These are phyloP conservation scores for Solanum ossicruentum DNA, from an alignment of 257 asterid species.

Conservation along the genomic window DNA sequence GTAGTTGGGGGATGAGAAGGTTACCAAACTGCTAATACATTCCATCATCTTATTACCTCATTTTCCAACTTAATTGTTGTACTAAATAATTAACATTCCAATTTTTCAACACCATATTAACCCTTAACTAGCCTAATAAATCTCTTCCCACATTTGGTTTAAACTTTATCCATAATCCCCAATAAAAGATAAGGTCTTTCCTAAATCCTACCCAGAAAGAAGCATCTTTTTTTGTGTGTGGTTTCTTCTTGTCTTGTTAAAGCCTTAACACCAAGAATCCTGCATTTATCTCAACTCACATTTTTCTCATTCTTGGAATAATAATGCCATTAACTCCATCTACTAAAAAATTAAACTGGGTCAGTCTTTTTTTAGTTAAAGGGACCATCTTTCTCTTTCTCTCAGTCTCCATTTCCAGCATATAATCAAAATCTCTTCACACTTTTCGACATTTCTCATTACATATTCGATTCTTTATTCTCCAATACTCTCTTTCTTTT, in stretches of 20 bases:
- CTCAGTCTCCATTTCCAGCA: background rate
- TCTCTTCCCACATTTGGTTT: background rate
- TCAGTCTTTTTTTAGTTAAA: slow-evolving; percentile 13
- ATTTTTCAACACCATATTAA: background rate
- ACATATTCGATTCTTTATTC: slow-evolving; percentile 11
- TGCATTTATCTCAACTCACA: slow-evolving; percentile 18
- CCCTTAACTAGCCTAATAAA: background rate
- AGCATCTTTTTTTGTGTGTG: background rate
- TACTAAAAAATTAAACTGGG: slow-evolving; percentile 1
- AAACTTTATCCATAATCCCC: background rate
- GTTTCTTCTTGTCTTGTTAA: slow-evolving; percentile 21
- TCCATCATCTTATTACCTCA: background rate
- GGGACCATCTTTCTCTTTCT: background rate
- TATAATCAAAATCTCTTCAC: background rate
- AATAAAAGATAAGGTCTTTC: background rate
- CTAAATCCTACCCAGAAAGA: background rate
- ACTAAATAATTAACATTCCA: background rate
- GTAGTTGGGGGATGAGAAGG: slow-evolving; percentile 42
- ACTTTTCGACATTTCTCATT: background rate
- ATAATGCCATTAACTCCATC: slow-evolving; percentile 18
- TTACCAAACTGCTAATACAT: slow-evolving; percentile 35
- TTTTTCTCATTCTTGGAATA: slow-evolving; percentile 21
- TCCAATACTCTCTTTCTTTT: slow-evolving; percentile 16
- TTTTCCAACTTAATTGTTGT: background rate
- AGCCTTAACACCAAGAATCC: slow-evolving; percentile 20